These are phyloP conservation scores for Phytophthora tubulina DNA, from an alignment of 352 stramenopile genomes.

Conservation along the genomic window DNA sequence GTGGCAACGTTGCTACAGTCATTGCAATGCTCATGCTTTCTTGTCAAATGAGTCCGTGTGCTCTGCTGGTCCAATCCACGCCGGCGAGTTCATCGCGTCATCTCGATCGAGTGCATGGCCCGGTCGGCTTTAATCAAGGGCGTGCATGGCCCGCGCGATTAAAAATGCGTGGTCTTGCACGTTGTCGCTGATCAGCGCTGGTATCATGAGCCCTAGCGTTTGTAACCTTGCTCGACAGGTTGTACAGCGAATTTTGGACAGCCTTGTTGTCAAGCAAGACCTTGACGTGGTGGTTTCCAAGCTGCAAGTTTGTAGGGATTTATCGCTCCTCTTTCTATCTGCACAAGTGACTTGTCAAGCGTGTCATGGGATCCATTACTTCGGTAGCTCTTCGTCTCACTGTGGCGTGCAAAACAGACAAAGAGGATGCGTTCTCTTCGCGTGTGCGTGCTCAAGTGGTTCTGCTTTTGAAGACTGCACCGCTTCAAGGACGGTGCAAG, in stretches of 20 bases:
- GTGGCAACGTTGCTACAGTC: slow-evolving; percentile 12
- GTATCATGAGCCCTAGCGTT: slow-evolving; percentile 3
- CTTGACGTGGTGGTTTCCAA: neutral
- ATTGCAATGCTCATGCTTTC: slow-evolving; percentile 6
- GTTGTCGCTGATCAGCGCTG: neutral
- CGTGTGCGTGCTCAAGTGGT: slow-evolving; percentile 1
- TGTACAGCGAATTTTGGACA: slow-evolving; percentile 5
- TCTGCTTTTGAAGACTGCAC: slow-evolving; percentile 13
- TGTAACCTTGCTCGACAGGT: slow-evolving; percentile 19
- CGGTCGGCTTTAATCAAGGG: slow-evolving; percentile 29
- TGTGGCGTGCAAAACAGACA: slow-evolving; percentile 27
- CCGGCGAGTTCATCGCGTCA: slow-evolving; percentile 28
- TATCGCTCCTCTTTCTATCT: neutral
- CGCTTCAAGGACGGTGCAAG: slow-evolving; percentile 28
- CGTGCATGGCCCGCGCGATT: slow-evolving; percentile 16
- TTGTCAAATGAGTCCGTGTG: neutral
- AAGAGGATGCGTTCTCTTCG: slow-evolving; percentile 19
- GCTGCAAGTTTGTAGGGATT: neutral
- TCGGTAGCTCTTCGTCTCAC: slow-evolving; percentile 27
- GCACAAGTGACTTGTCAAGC: neutral
- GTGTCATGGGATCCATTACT: slow-evolving; percentile 11
- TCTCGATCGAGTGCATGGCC: slow-evolving; percentile 17
- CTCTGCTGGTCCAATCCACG: slow-evolving; percentile 20
- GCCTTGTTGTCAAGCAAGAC: slow-evolving; percentile 1
- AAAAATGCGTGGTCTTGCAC: slow-evolving; percentile 15